phyloP scores from a whole-genome alignment of 1,284 basidiomycete genomes.

The Coniferiporia sulphurascens region DNA sequence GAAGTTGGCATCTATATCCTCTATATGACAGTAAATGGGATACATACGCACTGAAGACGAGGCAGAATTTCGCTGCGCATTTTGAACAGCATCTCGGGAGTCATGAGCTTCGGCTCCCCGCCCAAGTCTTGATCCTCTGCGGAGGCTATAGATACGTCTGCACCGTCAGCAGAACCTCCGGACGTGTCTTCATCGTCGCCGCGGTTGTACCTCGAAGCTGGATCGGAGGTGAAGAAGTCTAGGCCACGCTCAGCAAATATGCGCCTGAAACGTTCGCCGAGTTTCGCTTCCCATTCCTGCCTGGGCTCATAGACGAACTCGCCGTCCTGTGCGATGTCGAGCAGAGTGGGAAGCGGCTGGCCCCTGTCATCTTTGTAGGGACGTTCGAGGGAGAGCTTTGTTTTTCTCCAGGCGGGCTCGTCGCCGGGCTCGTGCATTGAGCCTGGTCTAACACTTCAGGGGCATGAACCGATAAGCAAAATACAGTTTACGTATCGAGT shows the following conservation, averaged over 20 bases:
- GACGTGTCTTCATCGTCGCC: conserved; percentile 24
- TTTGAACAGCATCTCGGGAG: conserved; percentile 64
- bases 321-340: conserved; percentile 68
- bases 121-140: conserved; percentile 29
- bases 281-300: conserved; percentile 45
- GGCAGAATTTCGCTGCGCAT: conserved; percentile 68
- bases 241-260: conserved; percentile 67
- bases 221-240: conserved; percentile 64
- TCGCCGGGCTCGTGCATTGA: background rate
- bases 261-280: conserved; percentile 60
- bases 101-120: conserved; percentile 43
- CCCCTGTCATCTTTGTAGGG: conserved; percentile 75
- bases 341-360: conserved; percentile 51
- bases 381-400: conserved; percentile 64
- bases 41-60: conserved; percentile 57
- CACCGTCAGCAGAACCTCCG: conserved; percentile 19
- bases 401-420: conserved; percentile 50
- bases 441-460: background rate
- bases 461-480: no score
- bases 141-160: conserved; percentile 7
- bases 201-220: conserved; percentile 18
- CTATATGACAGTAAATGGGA: background rate
- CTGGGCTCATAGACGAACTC: conserved; percentile 64
- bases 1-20: conserved; percentile 9
- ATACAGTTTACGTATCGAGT: background rate